phyloP scores from a whole-genome alignment of 2,329 filamentous ascomycete species.

The Verticillium longisporum region DNA sequence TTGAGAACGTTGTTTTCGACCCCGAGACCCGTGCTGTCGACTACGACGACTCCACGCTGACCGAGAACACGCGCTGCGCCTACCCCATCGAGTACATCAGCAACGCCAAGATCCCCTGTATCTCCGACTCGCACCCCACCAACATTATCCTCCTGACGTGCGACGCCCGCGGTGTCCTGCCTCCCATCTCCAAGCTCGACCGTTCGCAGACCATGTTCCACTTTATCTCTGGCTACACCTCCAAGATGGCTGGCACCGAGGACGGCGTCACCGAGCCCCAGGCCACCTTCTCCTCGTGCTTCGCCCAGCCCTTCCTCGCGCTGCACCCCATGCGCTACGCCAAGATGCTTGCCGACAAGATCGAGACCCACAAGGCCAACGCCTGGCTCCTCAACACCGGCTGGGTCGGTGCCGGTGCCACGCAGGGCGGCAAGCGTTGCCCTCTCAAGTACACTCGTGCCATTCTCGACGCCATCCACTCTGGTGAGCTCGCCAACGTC shows the following conservation, averaged over 20 bases:
- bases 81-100: conserved; percentile 99
- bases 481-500: conserved; percentile 83
- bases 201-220: conserved; percentile 99
- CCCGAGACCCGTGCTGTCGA: conserved; percentile 82
- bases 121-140: conserved; percentile 78
- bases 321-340: conserved; percentile 99
- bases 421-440: conserved; percentile 92
- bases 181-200: conserved; percentile 95
- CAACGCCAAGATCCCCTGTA: conserved; percentile 97
- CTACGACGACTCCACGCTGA: conserved; percentile 91
- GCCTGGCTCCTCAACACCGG: conserved; percentile 98
- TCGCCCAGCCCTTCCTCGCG: conserved; percentile 97
- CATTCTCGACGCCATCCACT: conserved; percentile 97
- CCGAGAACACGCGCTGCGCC: conserved; percentile 96
- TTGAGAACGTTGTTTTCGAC: conserved; percentile 98
- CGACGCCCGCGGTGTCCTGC: conserved; percentile 93
- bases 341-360: conserved; percentile 98
- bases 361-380: conserved; percentile 87
- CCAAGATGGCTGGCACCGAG: conserved; percentile 99
- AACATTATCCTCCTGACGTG: conserved; percentile 98
- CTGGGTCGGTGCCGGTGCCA: conserved; percentile 88
- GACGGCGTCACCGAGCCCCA: conserved; percentile 95
- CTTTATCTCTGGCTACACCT: conserved; percentile 99
- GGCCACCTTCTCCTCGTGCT: conserved; percentile 98
- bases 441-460: conserved; percentile 98